Percentiles rank a stretch among this genome's conserved stretches.
phyloP scores from a whole-genome alignment of 2,329 filamentous ascomycete genomes.

The Penicillium griseofulvum region DNA sequence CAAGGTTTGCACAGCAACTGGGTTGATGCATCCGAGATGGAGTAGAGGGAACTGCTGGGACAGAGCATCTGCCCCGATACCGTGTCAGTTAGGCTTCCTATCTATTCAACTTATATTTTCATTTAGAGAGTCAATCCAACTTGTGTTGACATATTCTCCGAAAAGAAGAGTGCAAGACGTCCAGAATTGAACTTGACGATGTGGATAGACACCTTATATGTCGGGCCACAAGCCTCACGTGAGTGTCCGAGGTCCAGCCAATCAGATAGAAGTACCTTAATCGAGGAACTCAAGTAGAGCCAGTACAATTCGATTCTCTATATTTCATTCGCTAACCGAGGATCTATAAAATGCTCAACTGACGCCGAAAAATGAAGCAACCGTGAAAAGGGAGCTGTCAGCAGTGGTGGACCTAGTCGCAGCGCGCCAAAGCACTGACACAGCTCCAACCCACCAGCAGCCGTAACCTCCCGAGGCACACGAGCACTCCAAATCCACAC shows the following conservation, averaged over 20 bases:
- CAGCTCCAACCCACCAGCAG: slow-evolving; percentile 8
- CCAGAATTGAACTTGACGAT: background rate
- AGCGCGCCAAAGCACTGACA: background rate
- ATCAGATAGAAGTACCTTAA: background rate
- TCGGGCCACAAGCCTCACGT: background rate
- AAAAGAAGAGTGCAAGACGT: background rate
- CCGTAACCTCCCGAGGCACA: slow-evolving; percentile 4
- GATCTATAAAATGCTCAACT: background rate
- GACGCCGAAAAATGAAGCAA: background rate
- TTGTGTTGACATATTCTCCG: no score
- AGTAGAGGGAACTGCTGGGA: no score
- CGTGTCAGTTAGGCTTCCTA: no score
- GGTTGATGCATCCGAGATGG: no score
- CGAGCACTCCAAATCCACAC: background rate
- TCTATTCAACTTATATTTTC: no score
- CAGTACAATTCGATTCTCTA: background rate
- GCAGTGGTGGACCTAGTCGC: background rate
- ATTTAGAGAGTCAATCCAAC: no score
- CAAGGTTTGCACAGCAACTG: no score
- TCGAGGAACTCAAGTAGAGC: background rate
- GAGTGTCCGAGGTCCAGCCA: background rate
- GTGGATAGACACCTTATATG: background rate
- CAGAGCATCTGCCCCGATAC: no score
- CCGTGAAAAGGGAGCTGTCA: background rate
- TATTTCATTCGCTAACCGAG: no score